Evolutionary conservation across 1,284 basidiomycete genomes (phyloP), one percentile per base, ranked within the genome.

Genomic region (Pisolithus thermaeus): DNA sequence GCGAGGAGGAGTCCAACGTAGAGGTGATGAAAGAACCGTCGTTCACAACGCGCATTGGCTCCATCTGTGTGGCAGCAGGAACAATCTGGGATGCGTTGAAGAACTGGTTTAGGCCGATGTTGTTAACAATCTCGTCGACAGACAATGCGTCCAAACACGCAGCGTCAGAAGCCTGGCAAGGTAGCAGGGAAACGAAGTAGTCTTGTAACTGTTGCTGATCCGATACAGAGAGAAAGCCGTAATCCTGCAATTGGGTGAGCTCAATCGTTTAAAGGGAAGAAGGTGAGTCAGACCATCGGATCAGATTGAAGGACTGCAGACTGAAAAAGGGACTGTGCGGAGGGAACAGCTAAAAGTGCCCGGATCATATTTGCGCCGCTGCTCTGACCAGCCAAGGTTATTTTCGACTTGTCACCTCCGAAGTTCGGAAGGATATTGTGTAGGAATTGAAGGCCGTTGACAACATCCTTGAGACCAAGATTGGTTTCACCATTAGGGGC

Each of bases 341-440:
- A 79, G 2, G 89, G 87, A 1, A 72, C 72, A 18, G 83, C 86
- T 40, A 90, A 74, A 28, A 92, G 70, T 1, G 86, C 81, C 52
- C 92, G 78, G 58, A 96, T 79, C 74, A 95, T 78, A 52, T 77
- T 80, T 0, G 87, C 93, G 38, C 94, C 94, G 30, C 83, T 82
- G 61, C 90, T 92, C 67, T 97, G 92, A 4, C 94, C 94, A 22
- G 90, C 90, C 20, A 97, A 59, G 0, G 91, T 93, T 58, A 97
- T 78, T 57, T 79, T 79, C 4, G 74, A 73, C 3, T 73, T 47
- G 52, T 73, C 70, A 7, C 90, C 92, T 7, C 90, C 90, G 58
- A 94, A 88, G 27, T 78, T 74, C 2, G 82, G 76, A 4, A 80
- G 59, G n/a, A 83, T 76, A 27, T 70, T 70, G 50, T 80, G 73